Evolutionary conservation across 139 green algal species (phyloP).

Genomic region (Astrephomene gubernaculifera): DNA sequence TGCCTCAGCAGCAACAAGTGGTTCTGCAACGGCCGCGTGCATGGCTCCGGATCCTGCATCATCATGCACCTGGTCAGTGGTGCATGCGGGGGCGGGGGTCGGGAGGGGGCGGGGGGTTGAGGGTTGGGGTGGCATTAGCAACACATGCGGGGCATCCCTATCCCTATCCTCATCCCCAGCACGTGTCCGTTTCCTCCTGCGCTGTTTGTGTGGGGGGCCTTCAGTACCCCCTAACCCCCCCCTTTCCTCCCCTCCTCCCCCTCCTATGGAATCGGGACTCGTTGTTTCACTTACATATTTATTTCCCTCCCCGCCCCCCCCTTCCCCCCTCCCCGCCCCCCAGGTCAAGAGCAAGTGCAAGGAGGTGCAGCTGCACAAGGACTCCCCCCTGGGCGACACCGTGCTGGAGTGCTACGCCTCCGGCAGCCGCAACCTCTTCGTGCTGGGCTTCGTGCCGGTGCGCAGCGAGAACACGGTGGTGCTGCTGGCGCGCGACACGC

Average conservation of each 20-base stretch:
- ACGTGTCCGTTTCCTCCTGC: neutral
- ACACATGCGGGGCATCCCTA: no score
- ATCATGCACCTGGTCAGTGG: constrained; percentile 60
- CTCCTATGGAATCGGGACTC: no score
- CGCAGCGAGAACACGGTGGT: constrained; percentile 90
- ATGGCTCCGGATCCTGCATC: constrained; percentile 85
- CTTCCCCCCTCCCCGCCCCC: neutral
- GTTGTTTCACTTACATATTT: no score
- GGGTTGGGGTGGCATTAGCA: no score
- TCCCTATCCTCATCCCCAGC: neutral
- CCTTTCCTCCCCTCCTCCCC: no score
- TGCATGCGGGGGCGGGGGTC: neutral
- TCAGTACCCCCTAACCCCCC: no score
- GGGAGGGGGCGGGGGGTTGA: neutral
- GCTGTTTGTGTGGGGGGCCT: neutral
- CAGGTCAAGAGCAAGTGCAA: constrained; percentile 57
- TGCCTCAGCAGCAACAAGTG: constrained; percentile 90
- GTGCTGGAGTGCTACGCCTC: constrained; percentile 97
- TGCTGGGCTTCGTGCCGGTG: constrained; percentile 95
- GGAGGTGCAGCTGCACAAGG: constrained; percentile 91
- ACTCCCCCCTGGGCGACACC: constrained; percentile 93
- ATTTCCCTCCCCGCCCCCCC: no score
- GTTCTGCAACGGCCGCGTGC: constrained; percentile 95
- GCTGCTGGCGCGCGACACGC: constrained; percentile 91
- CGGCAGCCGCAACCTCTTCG: constrained; percentile 94